A percentile compares a stretch with the other conserved stretches of the same genome.
Conservation (phyloP, 306 rosid species). For the Hippophae tibetana region DNA sequence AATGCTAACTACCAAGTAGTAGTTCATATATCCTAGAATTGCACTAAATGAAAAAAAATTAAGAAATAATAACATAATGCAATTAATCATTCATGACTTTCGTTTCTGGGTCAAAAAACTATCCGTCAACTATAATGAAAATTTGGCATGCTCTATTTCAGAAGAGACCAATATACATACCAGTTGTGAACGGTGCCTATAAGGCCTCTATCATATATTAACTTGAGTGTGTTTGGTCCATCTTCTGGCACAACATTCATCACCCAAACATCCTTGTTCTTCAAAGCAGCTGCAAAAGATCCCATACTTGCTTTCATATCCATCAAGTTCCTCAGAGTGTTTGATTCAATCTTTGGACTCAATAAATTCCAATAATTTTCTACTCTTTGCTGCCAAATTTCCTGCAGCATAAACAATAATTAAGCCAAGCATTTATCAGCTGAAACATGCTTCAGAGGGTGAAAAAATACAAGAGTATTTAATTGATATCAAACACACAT, state of each 20-base stretch:
- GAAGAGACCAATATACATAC: constrained; percentile 28
- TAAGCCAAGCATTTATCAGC: constrained; percentile 8
- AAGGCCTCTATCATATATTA: constrained; percentile 88
- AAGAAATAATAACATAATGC: too few relatives aligned
- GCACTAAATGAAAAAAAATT: too few relatives aligned
- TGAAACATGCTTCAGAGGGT: neutral
- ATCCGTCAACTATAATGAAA: neutral
- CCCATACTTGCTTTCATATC: constrained; percentile 95
- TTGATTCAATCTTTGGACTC: constrained; percentile 51
- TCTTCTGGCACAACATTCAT: constrained; percentile 87
- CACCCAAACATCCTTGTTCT: constrained; percentile 83
- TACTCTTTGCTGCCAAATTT: constrained; percentile 67
- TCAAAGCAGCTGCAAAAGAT: constrained; percentile 86
- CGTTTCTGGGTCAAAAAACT: neutral
- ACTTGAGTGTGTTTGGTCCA: constrained; percentile 79
- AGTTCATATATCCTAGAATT: too few relatives aligned
- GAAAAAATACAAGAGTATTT: neutral
- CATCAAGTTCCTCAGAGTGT: constrained; percentile 78
- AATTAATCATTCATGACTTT: too few relatives aligned
- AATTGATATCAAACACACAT: constrained; percentile 7
- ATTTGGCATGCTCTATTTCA: neutral
- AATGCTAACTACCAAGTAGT: too few relatives aligned
- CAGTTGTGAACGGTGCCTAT: constrained; percentile 73
- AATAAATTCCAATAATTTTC: constrained; percentile 76
- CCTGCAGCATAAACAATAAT: constrained; percentile 41